These are phyloP conservation scores for Radiomyces spectabilis DNA, from an alignment of 192 early-diverging fungal genomes.

Conservation along the genomic window DNA sequence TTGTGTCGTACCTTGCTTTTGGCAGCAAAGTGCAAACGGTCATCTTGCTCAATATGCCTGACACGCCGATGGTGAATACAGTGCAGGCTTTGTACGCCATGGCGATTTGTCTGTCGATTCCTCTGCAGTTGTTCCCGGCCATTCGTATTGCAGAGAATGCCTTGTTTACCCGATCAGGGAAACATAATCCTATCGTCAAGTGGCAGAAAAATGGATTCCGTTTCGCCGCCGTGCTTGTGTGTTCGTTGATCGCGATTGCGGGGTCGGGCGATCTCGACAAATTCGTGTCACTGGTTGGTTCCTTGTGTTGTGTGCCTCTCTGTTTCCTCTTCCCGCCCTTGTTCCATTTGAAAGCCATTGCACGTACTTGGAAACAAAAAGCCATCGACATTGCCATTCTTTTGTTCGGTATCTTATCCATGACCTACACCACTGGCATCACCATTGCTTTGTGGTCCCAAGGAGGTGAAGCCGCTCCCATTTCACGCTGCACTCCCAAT, in stretches of 20 bases:
- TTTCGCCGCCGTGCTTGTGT: constrained; percentile 51
- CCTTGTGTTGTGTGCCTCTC: constrained; percentile 47
- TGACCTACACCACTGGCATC: constrained; percentile 76
- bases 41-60: constrained; percentile 82
- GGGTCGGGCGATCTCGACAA: constrained; percentile 56
- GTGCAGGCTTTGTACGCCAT: constrained; percentile 85
- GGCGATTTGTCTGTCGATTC: constrained; percentile 91
- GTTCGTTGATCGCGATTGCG: constrained; percentile 68
- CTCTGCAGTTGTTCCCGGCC: constrained; percentile 87
- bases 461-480: constrained; percentile 9
- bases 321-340: constrained; percentile 83
- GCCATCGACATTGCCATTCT: constrained; percentile 54
- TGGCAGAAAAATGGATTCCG: constrained; percentile 84
- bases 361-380: constrained; percentile 35
- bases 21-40: constrained; percentile 81
- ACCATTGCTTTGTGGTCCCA: constrained; percentile 58
- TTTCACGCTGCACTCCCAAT: constrained; percentile 16
- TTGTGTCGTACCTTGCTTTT: constrained; percentile 79
- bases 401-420: constrained; percentile 60
- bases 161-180: constrained; percentile 79
- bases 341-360: constrained; percentile 70
- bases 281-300: constrained; percentile 23
- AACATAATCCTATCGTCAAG: constrained; percentile 70
- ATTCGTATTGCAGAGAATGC: constrained; percentile 89
- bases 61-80: constrained; percentile 51